phyloP scores from a whole-genome alignment of 1,139 yeast species.

The Zygosaccharomyces pseudobailii region DNA sequence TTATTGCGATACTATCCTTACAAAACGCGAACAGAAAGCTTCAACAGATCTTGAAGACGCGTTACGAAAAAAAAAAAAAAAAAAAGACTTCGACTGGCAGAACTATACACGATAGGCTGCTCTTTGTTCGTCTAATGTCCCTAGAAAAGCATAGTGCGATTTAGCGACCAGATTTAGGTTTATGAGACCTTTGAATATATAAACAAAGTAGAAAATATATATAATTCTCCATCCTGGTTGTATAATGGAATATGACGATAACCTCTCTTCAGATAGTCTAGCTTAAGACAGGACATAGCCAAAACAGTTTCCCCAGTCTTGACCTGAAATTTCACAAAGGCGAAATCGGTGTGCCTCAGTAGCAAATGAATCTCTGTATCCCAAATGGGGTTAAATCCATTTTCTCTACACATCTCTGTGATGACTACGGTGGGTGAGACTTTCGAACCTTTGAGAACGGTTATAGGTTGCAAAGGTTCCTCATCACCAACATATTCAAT shows the following conservation, averaged over 20 bases:
- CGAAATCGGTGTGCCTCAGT: slow-evolving; percentile 42
- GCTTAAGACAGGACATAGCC: slow-evolving; percentile 55
- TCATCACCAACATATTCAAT: slow-evolving; percentile 24
- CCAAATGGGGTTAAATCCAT: slow-evolving; percentile 90
- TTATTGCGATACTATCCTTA: slow-evolving; percentile 1
- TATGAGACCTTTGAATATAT: slow-evolving; percentile 31
- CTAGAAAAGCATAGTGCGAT: neutral
- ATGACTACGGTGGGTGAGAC: slow-evolving; percentile 10
- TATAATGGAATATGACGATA: slow-evolving; percentile 74
- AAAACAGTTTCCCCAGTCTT: slow-evolving; percentile 42
- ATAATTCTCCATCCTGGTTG: slow-evolving; percentile 76
- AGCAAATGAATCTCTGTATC: slow-evolving; percentile 47
- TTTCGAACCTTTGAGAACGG: slow-evolving; percentile 30
- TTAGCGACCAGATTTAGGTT: neutral
- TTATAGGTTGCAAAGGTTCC: slow-evolving; percentile 40
- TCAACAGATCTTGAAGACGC: slow-evolving; percentile 5
- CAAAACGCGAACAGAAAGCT: slow-evolving; percentile 6
- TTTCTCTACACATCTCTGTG: slow-evolving; percentile 36
- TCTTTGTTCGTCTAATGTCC: neutral
- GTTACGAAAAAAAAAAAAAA: neutral
- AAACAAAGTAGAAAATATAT: slow-evolving; percentile 72
- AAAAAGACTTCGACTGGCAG: neutral
- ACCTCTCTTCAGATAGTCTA: slow-evolving; percentile 61
- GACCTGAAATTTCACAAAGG: slow-evolving; percentile 50
- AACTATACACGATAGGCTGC: neutral